Evolutionary conservation across 768 basidiomycete genomes (phyloP), one percentile per base, ranked within the genome.

Genomic region (Calocybe indica): DNA sequence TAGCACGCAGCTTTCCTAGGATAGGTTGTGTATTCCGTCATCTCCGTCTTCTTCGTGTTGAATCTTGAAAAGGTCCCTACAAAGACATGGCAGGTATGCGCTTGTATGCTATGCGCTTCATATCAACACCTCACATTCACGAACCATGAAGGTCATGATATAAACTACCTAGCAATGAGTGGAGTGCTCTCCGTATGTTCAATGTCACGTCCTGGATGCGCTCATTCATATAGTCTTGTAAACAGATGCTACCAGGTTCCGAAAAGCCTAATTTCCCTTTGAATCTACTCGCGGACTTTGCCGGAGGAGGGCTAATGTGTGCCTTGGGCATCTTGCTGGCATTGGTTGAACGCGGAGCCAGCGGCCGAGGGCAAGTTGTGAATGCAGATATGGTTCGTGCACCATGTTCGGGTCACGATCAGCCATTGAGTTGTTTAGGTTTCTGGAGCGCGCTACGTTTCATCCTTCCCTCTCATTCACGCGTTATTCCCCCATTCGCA

Each of bases 261-360:
- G 78, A 76, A 8, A 85, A 82, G 53, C 89, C 89, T 0, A 65
- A 63, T 33, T 85, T 85, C 48, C 90, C 89, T 6, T 62, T 86
- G 37, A 92, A 92, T 56, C 58, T 91, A 10, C 71, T 92, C 5
- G 88, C 82, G 8, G 90, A 91, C 58, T 91, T 92, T 62, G 90
- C 84, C 1, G 89, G 88, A 2, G 89, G 89, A 5, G 88, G 88
- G 6, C 61, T 88, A 29, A 74, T 79, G 51, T 88, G 85, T 51
- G 85, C 76, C 0, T 61, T 80, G 22, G 87, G 88, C 5, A 81
- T 91, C 44, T 71, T 92, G 8, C 71, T 90, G 6, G 89, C 90
- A 0, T 67, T 92, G 9, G 58, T 88, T 31, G 84, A 88, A 53
- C 77, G 88, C 40, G 68, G 65, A 28, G 74, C 63, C 50, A 88